Conservation (phyloP, 148 eudicot genomes). For the Cornus florida region DNA sequence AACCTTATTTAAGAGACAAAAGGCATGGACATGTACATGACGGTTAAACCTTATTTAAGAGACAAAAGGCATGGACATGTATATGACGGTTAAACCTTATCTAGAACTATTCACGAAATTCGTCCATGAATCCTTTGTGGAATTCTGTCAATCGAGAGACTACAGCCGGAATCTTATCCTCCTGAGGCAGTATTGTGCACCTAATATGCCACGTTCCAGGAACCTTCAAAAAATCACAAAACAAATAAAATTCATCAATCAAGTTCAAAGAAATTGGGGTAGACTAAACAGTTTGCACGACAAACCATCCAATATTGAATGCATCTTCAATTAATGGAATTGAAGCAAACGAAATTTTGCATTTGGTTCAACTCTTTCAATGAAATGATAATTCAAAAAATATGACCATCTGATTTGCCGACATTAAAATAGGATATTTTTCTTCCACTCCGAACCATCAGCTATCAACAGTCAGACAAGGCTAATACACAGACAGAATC, state of each 20-base stretch:
- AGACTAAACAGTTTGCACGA: background rate
- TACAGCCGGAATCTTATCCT: constrained; percentile 87
- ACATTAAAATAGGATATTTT: background rate
- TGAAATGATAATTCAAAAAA: background rate
- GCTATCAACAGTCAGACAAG: background rate
- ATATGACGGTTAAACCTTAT: background rate
- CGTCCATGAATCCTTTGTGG: constrained; percentile 81
- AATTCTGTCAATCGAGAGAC: constrained; percentile 71
- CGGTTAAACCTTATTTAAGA: background rate
- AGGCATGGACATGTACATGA: background rate
- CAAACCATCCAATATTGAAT: background rate
- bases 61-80: background rate
- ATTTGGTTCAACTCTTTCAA: background rate
- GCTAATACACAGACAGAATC: background rate
- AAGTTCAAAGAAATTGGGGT: background rate
- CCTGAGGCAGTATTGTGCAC: constrained; percentile 92
- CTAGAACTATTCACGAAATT: constrained; percentile 34
- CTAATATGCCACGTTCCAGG: constrained; percentile 96
- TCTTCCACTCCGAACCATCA: background rate
- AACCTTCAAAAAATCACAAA: constrained; percentile 39
- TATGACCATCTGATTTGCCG: background rate
- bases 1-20: too few species aligned
- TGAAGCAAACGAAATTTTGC: background rate
- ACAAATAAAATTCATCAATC: background rate
- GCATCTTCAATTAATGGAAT: background rate